Base-by-base conservation (phyloP, 495 filamentous ascomycete species). In the Oidiodendron maius region DNA sequence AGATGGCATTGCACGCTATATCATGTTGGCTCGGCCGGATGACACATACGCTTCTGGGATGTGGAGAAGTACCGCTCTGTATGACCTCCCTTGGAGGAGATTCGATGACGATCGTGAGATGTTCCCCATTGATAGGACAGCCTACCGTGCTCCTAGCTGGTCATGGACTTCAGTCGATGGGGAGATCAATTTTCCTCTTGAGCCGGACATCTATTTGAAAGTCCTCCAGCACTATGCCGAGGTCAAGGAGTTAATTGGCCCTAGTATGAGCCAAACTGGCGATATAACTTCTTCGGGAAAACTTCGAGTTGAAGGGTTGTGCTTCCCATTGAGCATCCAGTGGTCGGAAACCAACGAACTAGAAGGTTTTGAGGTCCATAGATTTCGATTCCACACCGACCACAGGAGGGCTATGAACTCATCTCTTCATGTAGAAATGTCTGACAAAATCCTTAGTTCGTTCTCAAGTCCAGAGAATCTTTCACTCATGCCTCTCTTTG, bases 141-240 rank as follows among this genome's bases (percentile, higher is more conserved):
- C 22, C 2, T 34, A 16, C 17, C 47, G 47, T 20, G 47, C 47
- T 30, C 47, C 47, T 4, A 42, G 17, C 11, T 50, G 47, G 47
- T 50, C 47, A 13, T 50, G 47, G 47, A 25, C 38, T 4, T 50
- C 47, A 6, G 46, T 48, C 34, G 37, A 48, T 20, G 44, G 44
- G 28, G 44, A 39, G 44, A 37, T 47, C 6, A 24, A 25, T n/a
- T 44, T 44, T 22, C 23, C 41, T 15, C 22, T 22, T 15, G 16
- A 28, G 3, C 5, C 23, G 3, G 22, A n/a, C 15, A 10, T 46
- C 16, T 46, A 18, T 18, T 15, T 21, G 4, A 21, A 22, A 41
- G 13, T 21, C 5, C 39, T 21, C 10, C 10, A 18, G 39, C 24
- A 13, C 16, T 41, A 32, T 32, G 28, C 28, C n/a, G 28, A 32